These are phyloP conservation scores for Pseudonitzschia multistriata DNA, from an alignment of 108 stramenopile species.

Conservation along the genomic window DNA sequence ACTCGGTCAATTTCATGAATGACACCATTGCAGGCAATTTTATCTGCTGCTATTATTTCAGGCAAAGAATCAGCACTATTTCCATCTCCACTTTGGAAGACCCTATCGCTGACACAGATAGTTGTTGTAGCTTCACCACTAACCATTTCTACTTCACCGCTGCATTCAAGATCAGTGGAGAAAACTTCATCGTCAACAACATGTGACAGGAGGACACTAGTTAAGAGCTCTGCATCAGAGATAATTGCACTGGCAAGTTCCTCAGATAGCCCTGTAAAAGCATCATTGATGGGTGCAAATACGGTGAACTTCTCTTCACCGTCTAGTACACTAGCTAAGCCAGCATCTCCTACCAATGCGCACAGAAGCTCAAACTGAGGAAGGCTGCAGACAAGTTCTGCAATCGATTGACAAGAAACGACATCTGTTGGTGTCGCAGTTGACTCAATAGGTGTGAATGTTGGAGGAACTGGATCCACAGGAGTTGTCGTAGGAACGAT, in stretches of 20 bases:
- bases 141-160: conserved; percentile 19
- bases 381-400: conserved; percentile 10
- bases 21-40: conserved; percentile 27
- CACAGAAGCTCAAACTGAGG: conserved; percentile 10
- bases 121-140: conserved; percentile 31
- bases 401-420: neutral
- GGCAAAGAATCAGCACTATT: conserved; percentile 15
- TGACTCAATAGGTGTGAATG: neutral
- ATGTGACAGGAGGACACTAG: conserved; percentile 30
- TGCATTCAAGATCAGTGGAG: conserved; percentile 20
- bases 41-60: conserved; percentile 26
- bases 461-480: neutral
- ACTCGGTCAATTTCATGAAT: conserved; percentile 12
- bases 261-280: conserved; percentile 34
- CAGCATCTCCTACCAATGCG: neutral
- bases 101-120: conserved; percentile 9
- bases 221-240: conserved; percentile 10
- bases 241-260: conserved; percentile 23
- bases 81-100: conserved; percentile 33
- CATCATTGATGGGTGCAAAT: conserved; percentile 47
- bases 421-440: neutral
- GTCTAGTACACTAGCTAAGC: neutral
- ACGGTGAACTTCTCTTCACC: conserved; percentile 13
- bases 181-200: conserved; percentile 2
- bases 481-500: neutral